Conservation (phyloP, 176 grass and related monocot species). For the Otatea glauca region DNA sequence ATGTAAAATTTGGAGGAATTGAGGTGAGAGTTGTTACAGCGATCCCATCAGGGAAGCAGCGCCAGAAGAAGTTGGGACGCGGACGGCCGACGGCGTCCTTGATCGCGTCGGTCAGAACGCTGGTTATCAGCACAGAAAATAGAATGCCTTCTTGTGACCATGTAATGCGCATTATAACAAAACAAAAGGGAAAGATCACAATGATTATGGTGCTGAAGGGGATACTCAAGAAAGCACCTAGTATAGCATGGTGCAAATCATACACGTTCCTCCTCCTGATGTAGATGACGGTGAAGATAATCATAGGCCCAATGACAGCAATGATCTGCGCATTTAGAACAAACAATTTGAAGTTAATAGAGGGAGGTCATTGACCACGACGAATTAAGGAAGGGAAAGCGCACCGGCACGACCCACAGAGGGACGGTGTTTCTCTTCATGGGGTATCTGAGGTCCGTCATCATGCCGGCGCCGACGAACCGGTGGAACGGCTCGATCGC, state of each 20-base stretch:
- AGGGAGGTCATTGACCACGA: not conserved
- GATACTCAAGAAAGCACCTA: conserved; percentile 19
- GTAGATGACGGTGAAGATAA: conserved; percentile 39
- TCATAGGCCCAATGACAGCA: conserved; percentile 50
- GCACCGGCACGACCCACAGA: conserved; percentile 58
- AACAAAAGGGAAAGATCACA: not conserved
- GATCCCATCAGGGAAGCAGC: conserved; percentile 58
- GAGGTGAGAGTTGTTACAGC: conserved; percentile 14
- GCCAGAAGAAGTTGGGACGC: conserved; percentile 56
- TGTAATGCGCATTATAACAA: not conserved
- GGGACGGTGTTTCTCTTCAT: conserved; percentile 80
- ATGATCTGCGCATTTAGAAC: conserved; percentile 23
- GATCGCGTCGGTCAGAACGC: conserved; percentile 58
- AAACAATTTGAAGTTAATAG: not conserved
- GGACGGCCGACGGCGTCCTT: conserved; percentile 55
- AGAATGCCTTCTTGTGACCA: conserved; percentile 40
- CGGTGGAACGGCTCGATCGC: conserved; percentile 79
- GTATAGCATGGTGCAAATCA: conserved; percentile 54
- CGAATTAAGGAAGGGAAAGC: not conserved
- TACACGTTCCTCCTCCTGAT: conserved; percentile 38
- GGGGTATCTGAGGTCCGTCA: conserved; percentile 71
- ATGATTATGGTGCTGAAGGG: not conserved
- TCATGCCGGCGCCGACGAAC: conserved; percentile 70
- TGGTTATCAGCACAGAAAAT: conserved; percentile 50
- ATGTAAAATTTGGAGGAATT: not conserved